These are phyloP conservation scores for Podila epigama DNA, from an alignment of 192 early-diverging fungal genomes.

Conservation along the genomic window DNA sequence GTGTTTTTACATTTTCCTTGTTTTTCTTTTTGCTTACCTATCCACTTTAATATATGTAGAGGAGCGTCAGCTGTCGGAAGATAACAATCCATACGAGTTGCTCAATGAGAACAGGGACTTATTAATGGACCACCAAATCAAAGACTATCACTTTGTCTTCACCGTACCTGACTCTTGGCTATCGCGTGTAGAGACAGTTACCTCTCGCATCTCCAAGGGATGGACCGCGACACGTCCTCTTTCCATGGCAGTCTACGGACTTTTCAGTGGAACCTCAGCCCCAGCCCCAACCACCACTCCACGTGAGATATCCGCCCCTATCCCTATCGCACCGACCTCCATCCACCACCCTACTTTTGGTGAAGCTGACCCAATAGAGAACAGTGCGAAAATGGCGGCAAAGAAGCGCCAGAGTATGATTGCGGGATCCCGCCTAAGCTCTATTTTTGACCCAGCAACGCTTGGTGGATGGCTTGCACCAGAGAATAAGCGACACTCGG, in stretches of 20 bases:
- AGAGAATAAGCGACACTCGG: constrained; percentile 33
- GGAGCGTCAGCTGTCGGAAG: constrained; percentile 29
- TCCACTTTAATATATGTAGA: constrained; percentile 1
- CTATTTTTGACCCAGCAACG: constrained; percentile 37
- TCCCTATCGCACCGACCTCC: constrained; percentile 31
- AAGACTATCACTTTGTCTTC: constrained; percentile 42
- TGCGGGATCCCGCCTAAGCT: constrained; percentile 40
- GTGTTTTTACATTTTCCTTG: neutral
- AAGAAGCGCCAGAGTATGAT: constrained; percentile 45
- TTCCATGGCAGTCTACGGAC: constrained; percentile 47
- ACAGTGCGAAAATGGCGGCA: constrained; percentile 4
- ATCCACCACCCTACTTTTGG: constrained; percentile 39
- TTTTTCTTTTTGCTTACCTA: neutral
- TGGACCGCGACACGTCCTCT: constrained; percentile 44
- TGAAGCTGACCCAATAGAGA: constrained; percentile 9
- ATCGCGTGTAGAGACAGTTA: constrained; percentile 44
- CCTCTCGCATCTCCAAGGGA: constrained; percentile 36
- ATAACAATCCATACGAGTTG: constrained; percentile 34
- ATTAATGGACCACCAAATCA: constrained; percentile 31
- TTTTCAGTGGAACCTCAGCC: constrained; percentile 14
- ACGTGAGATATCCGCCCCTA: constrained; percentile 39
- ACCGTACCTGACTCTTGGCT: constrained; percentile 47
- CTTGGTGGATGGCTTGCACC: constrained; percentile 37
- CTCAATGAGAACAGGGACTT: constrained; percentile 30
- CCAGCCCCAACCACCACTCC: constrained; percentile 17